Base-by-base conservation (phyloP, 106 monocot species). In the Xerophyta viscosa region DNA sequence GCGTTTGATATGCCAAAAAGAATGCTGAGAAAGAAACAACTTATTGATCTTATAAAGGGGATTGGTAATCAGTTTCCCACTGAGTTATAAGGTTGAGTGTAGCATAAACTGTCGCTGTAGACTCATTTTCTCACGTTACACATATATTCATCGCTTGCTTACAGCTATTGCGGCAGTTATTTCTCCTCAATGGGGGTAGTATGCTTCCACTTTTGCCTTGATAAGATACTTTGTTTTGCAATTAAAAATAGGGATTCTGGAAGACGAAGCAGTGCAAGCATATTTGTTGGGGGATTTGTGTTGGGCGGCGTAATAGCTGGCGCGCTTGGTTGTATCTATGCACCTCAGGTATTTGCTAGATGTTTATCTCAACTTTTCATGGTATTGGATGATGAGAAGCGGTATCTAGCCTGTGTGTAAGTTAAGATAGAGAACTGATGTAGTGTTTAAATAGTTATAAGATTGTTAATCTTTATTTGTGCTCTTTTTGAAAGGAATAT, bases 321-420 rank as follows among this genome's bases (percentile, higher is more conserved):
- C 24, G 58, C 88, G 31, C 70, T 88, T 82, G 88, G 82, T 54
- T 78, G 72, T 63, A 69, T 88, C 14, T 88, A 75, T 82, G 88
- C 88, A 28, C 88, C 88, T 75, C 82, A 88, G 82, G 88, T 82
- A 77, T 43, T 52, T 29, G 12, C 8, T 1, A 39, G 39, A 39
- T 15, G 15, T 39, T 1, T 39, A 7, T 39, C 6, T 2, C 6
- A 15, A 12, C 1, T 15, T 39, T 39, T 8, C 10, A 10, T 39
- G 39, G 2, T 2, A 15, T 15, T 39, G 10, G 15, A 15, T 10
- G 15, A 12, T 39, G 10, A 8, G 39, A 12, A 12, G 6, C 6
- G 10, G 6, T 39, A 8, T 39, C 15, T 39, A 2, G 10, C 15
- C 2, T 12, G 15, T 39, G 39, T 3, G 13, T 7, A 2, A 39